These are phyloP conservation scores for Thielaviopsis ethacetica DNA, from an alignment of 2,329 filamentous ascomycete genomes.

Conservation along the genomic window DNA sequence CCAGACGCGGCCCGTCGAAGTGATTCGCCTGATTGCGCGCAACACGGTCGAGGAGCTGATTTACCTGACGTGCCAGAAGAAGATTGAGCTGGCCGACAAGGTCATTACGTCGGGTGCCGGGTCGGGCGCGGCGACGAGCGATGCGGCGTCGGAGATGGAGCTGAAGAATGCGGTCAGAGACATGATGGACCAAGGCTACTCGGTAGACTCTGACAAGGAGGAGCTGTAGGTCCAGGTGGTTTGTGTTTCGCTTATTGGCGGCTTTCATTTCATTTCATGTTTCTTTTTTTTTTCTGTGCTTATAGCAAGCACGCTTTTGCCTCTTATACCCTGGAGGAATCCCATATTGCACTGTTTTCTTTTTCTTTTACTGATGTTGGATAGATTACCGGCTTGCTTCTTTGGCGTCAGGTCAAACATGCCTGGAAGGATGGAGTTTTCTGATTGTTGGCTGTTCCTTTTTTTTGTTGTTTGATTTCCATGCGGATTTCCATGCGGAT, in stretches of 20 bases:
- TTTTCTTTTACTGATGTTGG: no score
- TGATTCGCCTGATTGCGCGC: slow-evolving; percentile 66
- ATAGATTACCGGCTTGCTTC: no score
- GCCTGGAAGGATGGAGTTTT: no score
- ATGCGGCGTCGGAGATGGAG: neutral
- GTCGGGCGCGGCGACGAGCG: slow-evolving; percentile 37
- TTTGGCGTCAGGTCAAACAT: no score
- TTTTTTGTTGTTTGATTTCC: no score
- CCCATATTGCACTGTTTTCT: no score
- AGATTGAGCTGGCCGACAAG: slow-evolving; percentile 66
- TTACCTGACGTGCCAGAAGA: slow-evolving; percentile 77
- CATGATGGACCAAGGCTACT: slow-evolving; percentile 5
- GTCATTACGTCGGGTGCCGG: slow-evolving; percentile 41
- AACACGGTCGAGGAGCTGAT: slow-evolving; percentile 88
- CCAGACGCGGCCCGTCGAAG: slow-evolving; percentile 78
- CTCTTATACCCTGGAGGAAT: no score
- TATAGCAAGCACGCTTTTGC: no score
- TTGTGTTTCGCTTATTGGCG: neutral
- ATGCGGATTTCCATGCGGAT: no score
- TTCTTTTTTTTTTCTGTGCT: no score
- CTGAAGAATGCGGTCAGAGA: slow-evolving; percentile 8
- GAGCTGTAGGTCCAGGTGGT: neutral
- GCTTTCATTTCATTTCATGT: neutral
- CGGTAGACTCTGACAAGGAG: neutral
- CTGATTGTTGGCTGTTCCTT: no score